Evolutionary conservation across 2,329 filamentous ascomycete genomes (phyloP).

Genomic region (Biscogniauxia sp.): DNA sequence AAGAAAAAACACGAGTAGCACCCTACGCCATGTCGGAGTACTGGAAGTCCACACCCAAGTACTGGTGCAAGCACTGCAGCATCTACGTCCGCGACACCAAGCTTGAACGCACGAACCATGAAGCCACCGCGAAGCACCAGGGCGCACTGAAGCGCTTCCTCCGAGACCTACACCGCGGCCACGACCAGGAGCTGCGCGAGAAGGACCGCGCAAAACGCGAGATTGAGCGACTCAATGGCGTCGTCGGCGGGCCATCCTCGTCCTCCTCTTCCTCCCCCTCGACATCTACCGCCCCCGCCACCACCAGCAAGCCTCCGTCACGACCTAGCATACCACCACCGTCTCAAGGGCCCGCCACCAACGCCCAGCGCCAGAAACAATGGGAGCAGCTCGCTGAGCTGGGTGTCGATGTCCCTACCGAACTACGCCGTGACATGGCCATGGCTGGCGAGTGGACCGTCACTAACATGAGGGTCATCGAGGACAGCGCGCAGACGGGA

Average conservation of each 20-base stretch:
- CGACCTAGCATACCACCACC: slow-evolving; percentile 4
- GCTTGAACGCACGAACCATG: slow-evolving; percentile 85
- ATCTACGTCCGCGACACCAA: slow-evolving; percentile 89
- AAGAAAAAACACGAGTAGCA: too few relatives aligned
- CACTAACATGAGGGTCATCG: slow-evolving; percentile 60
- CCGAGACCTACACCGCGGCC: slow-evolving; percentile 79
- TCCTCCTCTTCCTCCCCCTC: slow-evolving; percentile 28
- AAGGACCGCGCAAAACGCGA: slow-evolving; percentile 81
- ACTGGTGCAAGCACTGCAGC: slow-evolving; percentile 98
- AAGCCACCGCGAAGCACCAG: slow-evolving; percentile 82
- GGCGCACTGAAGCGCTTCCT: slow-evolving; percentile 83
- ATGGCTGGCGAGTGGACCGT: slow-evolving; percentile 87
- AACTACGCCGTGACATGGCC: slow-evolving; percentile 76
- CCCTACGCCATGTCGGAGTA: slow-evolving; percentile 77
- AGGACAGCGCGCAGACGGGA: slow-evolving; percentile 39
- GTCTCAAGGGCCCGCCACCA: slow-evolving; percentile 39
- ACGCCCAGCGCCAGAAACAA: slow-evolving; percentile 75
- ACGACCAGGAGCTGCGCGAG: slow-evolving; percentile 78
- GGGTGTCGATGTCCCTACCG: slow-evolving; percentile 80
- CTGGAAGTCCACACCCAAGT: slow-evolving; percentile 96
- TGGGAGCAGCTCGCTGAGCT: slow-evolving; percentile 83
- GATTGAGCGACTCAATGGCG: slow-evolving; percentile 78
- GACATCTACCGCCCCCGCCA: slow-evolving; percentile 14
- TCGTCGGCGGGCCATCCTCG: slow-evolving; percentile 54
- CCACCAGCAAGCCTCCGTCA: slow-evolving; percentile 19